Evolutionary conservation across 805 yeast species (phyloP), one percentile per base, ranked within the genome.

Genomic region (Yamadazyma phyllophila): DNA sequence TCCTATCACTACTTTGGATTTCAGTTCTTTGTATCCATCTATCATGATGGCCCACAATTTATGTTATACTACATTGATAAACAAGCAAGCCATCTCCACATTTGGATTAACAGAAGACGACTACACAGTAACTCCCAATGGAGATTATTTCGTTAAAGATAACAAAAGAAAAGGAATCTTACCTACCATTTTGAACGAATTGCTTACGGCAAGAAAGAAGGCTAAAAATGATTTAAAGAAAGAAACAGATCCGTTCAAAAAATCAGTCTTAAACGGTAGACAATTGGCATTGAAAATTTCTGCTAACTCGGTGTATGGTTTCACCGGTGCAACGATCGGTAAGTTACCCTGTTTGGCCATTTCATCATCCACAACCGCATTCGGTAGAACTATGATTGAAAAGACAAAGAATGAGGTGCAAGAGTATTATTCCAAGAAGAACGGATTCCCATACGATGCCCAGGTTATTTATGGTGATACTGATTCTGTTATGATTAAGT

Each of bases 41-140:
- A 94, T 94, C 58, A 92, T 92, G 97, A 92, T 94, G 96, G 99
- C 99, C 0, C 98, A 94, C 66, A 94, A 94, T 63, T 70, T 94
- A 48, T 94, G 99, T 63, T 94, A 94, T 64, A 94, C 99, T 0
- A 91, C 99, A 0, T 69, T 94, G 37, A 66, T 92, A 43, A 85
- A 80, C 53, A 81, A 78, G 50, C 79, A 77, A 36, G 78, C 94
- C 0, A 83, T 89, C 35, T 80, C 82, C 36, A 75, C 85, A 36
- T 73, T 85, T 48, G 72, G 73, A 0, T 69, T 95, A 33, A 71
- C 75, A 36, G 81, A 85, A 50, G 81, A 78, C 45, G 98, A 94
- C 60, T 94, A 92, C 62, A 82, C 86, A 1, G 69, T 74, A 30
- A 86, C 98, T 0, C 99, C 99, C 0, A 92, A 88, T 56, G 95